Evolutionary conservation across 2,329 filamentous ascomycete species (phyloP).

Genomic region (Berkeleyomyces basicola): DNA sequence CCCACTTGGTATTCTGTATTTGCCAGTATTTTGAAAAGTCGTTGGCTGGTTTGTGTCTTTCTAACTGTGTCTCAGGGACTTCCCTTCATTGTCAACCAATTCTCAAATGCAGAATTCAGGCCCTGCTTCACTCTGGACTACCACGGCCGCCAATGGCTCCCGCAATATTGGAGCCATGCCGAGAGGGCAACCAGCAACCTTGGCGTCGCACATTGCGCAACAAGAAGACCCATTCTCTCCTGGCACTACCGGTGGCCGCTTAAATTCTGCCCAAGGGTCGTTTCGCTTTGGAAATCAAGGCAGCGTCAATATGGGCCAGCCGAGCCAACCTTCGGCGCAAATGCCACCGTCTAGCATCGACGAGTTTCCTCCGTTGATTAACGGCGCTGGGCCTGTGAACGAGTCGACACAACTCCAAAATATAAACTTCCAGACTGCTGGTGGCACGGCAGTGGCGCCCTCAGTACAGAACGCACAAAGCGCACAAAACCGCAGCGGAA

Average conservation of each 20-base stretch:
- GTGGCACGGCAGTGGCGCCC: neutral
- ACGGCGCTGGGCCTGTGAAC: constrained; percentile 40
- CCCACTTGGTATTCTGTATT: neutral
- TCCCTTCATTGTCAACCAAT: constrained; percentile 48
- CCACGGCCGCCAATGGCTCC: constrained; percentile 27
- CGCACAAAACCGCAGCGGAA: constrained; percentile 30
- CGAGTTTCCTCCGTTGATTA: constrained; percentile 46
- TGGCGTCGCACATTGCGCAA: constrained; percentile 33
- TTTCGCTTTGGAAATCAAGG: constrained; percentile 39
- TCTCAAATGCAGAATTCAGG: constrained; percentile 33
- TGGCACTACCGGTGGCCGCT: constrained; percentile 25
- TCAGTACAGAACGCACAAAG: constrained; percentile 19
- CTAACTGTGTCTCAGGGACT: constrained; percentile 32
- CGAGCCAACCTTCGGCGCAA: constrained; percentile 23
- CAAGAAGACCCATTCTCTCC: constrained; percentile 36
- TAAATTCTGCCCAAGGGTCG: constrained; percentile 3
- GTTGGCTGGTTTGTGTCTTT: neutral
- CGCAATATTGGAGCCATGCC: constrained; percentile 32
- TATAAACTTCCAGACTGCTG: constrained; percentile 1
- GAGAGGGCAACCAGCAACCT: constrained; percentile 34
- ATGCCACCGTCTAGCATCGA: constrained; percentile 34
- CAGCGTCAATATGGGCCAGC: constrained; percentile 2
- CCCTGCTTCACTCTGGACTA: constrained; percentile 38
- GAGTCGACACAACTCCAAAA: constrained; percentile 4
- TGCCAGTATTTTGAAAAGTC: neutral